A percentile compares a stretch with the other conserved stretches of the same genome.
phyloP scores from a whole-genome alignment of 2,329 filamentous ascomycete species.

The Aureobasidium sp. region DNA sequence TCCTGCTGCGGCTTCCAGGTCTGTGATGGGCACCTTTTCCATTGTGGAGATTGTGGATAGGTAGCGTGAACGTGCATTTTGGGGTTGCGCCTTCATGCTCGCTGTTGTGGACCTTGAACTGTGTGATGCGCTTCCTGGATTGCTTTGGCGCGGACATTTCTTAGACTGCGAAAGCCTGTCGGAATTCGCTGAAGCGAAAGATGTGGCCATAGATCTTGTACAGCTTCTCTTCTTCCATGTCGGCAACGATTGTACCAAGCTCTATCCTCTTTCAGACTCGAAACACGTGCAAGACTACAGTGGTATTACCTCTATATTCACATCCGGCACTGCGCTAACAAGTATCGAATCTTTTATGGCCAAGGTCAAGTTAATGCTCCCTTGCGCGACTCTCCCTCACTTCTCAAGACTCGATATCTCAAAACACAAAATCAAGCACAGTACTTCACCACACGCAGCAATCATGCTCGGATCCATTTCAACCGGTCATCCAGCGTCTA shows the following conservation, averaged over 20 bases:
- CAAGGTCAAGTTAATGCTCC: no score
- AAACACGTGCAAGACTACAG: background rate
- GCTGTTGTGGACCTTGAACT: background rate
- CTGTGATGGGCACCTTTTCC: background rate
- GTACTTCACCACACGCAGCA: background rate
- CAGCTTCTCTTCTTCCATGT: no score
- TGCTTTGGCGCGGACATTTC: background rate
- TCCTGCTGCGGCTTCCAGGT: background rate
- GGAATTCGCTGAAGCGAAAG: background rate
- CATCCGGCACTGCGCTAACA: no score
- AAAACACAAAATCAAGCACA: no score
- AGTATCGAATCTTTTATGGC: no score
- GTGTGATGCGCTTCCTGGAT: background rate
- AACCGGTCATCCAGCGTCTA: accelerated
- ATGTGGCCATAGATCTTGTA: background rate
- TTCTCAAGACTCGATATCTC: background rate
- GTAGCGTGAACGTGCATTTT: background rate
- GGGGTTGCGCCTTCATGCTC: slow-evolving; percentile 1
- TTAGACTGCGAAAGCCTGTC: background rate
- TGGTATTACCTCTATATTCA: background rate
- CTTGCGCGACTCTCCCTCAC: no score
- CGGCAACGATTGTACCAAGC: background rate
- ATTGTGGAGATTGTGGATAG: background rate
- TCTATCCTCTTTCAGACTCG: background rate
- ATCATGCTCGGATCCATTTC: background rate